Conservation (phyloP, 176 grass and related monocot species). For the Themeda triandra region DNA sequence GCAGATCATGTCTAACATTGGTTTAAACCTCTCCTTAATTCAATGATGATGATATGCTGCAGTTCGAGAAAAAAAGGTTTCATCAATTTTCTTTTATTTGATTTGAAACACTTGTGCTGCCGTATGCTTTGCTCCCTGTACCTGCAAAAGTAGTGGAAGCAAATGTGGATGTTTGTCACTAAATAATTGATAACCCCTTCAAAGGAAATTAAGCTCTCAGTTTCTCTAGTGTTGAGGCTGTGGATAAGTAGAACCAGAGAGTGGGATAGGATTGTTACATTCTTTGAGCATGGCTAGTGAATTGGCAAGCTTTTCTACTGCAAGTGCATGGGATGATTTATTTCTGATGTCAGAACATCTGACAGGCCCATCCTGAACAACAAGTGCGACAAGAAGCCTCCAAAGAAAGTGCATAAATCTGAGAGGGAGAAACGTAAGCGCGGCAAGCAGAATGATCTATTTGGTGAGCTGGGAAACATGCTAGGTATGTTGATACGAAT, state of each 20-base stretch:
- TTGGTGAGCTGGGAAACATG: constrained; percentile 58
- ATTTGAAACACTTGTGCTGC: background rate
- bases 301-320: background rate
- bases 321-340: background rate
- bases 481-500: constrained; percentile 45
- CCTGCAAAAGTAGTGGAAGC: background rate
- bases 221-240: no score
- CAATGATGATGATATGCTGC: background rate
- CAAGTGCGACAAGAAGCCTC: constrained; percentile 56
- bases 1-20: background rate
- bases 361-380: constrained; percentile 41
- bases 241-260: no score
- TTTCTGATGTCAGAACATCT: background rate
- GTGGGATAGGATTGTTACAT: no score
- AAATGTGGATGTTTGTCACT: background rate
- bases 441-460: constrained; percentile 70
- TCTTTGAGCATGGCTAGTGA: no score
- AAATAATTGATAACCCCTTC: no score
- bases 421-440: constrained; percentile 90
- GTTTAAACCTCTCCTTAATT: background rate
- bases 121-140: background rate
- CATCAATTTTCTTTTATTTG: background rate
- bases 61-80: background rate
- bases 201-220: no score
- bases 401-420: constrained; percentile 87